Conservation (phyloP, 1,139 yeast genomes). For the Candida sojae region DNA sequence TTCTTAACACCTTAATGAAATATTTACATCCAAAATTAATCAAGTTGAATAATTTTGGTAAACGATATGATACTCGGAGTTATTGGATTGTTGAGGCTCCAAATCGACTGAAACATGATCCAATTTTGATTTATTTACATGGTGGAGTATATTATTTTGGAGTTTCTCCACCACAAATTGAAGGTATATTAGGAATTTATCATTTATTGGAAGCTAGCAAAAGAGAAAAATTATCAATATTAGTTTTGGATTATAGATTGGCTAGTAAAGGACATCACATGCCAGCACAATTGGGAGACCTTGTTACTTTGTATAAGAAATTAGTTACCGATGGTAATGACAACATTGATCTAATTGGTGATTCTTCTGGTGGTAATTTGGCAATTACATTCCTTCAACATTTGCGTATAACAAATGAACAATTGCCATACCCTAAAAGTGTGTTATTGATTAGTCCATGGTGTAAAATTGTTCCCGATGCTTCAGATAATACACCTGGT, state of each 20-base stretch:
- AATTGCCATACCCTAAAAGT: conserved; percentile 29
- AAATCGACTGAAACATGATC: conserved; percentile 28
- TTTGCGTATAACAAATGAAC: conserved; percentile 19
- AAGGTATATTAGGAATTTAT: conserved; percentile 30
- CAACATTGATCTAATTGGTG: conserved; percentile 39
- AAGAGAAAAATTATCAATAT: conserved; percentile 28
- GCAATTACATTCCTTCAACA: conserved; percentile 30
- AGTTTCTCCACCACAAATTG: conserved; percentile 34
- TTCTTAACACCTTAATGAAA: conserved; percentile 10
- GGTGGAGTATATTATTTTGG: conserved; percentile 48
- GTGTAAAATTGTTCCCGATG: conserved; percentile 24
- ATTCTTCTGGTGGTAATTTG: conserved; percentile 47
- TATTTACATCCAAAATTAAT: conserved; percentile 9
- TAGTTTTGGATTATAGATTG: conserved; percentile 42
- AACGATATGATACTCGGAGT: conserved; percentile 31
- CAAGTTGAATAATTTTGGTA: conserved; percentile 33
- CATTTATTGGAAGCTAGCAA: conserved; percentile 29
- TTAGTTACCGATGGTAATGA: conserved; percentile 27
- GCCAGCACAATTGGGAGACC: conserved; percentile 39
- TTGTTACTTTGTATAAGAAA: conserved; percentile 29
- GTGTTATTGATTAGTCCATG: conserved; percentile 43
- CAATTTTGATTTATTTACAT: conserved; percentile 39
- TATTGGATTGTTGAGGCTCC: conserved; percentile 39
- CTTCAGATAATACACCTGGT: conserved; percentile 23
- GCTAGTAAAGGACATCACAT: conserved; percentile 31